These are phyloP conservation scores for Hemisphaericaspora xylofermentans DNA, from an alignment of 1,139 yeast genomes.

Conservation along the genomic window DNA sequence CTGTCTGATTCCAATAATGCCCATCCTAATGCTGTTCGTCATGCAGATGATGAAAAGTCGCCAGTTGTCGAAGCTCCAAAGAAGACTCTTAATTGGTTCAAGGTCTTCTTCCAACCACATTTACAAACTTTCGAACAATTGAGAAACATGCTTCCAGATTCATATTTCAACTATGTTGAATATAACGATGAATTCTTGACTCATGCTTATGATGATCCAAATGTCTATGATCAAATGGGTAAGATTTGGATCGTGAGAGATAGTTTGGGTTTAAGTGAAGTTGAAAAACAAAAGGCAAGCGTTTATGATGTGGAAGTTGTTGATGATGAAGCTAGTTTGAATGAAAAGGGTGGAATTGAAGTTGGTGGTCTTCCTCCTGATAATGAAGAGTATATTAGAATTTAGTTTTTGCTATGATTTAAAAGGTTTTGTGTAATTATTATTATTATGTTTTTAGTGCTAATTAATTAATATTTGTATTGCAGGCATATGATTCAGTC, in stretches of 20 bases:
- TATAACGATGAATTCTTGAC: constrained; percentile 41
- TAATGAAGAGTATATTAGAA: constrained; percentile 44
- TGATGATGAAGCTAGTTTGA: constrained; percentile 55
- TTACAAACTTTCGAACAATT: constrained; percentile 39
- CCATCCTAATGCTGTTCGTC: constrained; percentile 11
- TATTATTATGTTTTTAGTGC: not conserved
- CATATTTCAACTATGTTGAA: constrained; percentile 43
- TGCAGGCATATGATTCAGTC: no score
- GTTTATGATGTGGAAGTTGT: constrained; percentile 56
- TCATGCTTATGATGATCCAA: constrained; percentile 67
- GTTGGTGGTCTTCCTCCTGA: constrained; percentile 68
- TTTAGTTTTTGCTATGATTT: constrained; percentile 19
- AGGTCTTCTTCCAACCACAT: constrained; percentile 43
- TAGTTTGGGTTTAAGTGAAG: constrained; percentile 64
- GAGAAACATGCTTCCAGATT: constrained; percentile 39
- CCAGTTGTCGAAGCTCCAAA: constrained; percentile 17
- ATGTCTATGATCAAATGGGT: constrained; percentile 59
- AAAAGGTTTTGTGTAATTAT: not conserved
- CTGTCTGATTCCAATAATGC: constrained; percentile 18
- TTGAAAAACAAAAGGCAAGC: constrained; percentile 57
- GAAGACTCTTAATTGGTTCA: constrained; percentile 30
- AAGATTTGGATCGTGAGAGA: constrained; percentile 71
- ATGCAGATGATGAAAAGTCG: constrained; percentile 8
- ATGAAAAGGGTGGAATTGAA: constrained; percentile 52
- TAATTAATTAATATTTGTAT: no score